These are phyloP conservation scores for Anthracocystis walkeri DNA, from an alignment of 1,284 basidiomycete species.

Conservation along the genomic window DNA sequence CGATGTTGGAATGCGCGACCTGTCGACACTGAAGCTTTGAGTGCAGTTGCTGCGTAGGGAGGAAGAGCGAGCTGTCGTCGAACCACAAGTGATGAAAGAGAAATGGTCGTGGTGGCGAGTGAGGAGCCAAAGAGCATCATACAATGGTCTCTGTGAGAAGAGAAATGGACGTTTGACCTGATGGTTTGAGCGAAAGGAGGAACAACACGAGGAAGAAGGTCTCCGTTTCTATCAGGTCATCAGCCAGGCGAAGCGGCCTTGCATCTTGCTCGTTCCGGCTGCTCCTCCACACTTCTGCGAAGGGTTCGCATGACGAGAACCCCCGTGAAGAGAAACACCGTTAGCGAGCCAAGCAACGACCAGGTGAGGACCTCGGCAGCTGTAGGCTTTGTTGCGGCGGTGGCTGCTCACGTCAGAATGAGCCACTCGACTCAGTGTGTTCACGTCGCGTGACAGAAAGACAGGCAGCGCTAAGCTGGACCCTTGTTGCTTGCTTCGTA, in stretches of 20 bases:
- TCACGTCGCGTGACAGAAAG: conserved; percentile 17
- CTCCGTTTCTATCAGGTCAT: background rate
- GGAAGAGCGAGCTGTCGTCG: conserved; percentile 4
- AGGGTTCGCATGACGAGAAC: background rate
- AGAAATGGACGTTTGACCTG: background rate
- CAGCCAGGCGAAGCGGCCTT: background rate
- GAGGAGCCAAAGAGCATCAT: conserved; percentile 6
- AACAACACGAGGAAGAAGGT: background rate
- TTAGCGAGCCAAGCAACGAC: background rate
- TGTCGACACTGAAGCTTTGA: background rate
- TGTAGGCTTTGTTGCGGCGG: background rate
- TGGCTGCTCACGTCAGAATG: conserved; percentile 22
- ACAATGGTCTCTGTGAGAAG: background rate
- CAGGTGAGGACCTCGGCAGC: background rate
- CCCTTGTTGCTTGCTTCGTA: background rate
- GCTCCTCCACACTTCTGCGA: background rate
- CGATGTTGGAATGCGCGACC: background rate
- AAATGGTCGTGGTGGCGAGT: background rate
- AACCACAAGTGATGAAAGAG: background rate
- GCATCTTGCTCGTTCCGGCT: too few relatives aligned
- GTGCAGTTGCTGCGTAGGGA: background rate
- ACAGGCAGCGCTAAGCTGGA: background rate
- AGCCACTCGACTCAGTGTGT: background rate
- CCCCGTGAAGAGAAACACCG: background rate
- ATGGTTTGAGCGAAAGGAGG: background rate